Evolutionary conservation across 805 yeast genomes (phyloP), one percentile per base, ranked within the genome.

Genomic region (Ogataea kodamae): DNA sequence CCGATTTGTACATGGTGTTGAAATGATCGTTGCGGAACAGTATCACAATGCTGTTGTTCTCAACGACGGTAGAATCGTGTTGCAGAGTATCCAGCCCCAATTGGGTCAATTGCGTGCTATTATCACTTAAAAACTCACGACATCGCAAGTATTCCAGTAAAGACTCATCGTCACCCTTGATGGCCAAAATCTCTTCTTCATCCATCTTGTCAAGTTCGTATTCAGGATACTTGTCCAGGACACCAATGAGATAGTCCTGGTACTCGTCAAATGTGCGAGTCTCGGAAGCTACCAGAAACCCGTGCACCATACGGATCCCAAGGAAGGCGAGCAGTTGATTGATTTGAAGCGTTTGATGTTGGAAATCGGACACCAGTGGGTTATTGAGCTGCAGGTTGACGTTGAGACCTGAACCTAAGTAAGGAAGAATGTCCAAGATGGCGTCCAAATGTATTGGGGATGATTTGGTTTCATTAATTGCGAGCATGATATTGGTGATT

Each of bases 21-120:
- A 85, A 90, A 56, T 88, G 96, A 56, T 92, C 89, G 58, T 92
- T 90, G 51, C 97, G 70, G 64, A 89, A 92, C 42, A 90, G 72
- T 0, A 90, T 76, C 1, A 79, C 74, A 35, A 79, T 67, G 5
- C 78, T 70, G 25, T 78, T 78, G 10, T 70, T 67, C 1, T 57
- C 52, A 17, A 85, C 53, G 3, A 66, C 49, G 5, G 59, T 54
- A 10, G 25, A 32, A 25, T 43, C 28, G 3, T 15, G 9, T 39
- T 64, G 62, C 42, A 84, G 54, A 33, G 62, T 61, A 1, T 53
- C 37, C 9, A 84, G 55, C 0, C 98, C 98, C 29, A 65, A 60
- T 1, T 62, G 64, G 0, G 97, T 86, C 49, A 89, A 61, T 52
- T 90, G 96, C 0, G 94, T 78, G 6, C 78, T 74, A 43, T 87